Evolutionary conservation across 371 early-diverging fungal genomes (phyloP).

Genomic region (Parasitella parasitica): DNA sequence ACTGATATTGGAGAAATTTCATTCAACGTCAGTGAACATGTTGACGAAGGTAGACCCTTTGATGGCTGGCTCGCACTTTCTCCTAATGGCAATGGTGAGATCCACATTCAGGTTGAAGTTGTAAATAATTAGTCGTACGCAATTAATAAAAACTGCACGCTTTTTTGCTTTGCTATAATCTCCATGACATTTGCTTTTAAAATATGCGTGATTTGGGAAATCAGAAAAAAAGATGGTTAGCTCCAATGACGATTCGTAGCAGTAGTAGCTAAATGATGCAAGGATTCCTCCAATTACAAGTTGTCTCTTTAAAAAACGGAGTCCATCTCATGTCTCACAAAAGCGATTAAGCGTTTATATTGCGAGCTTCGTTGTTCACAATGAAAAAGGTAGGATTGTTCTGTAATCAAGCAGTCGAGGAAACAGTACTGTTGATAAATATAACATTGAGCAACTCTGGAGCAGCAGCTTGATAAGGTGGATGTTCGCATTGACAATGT

Average conservation of each 20-base stretch:
- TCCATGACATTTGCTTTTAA: too few species aligned
- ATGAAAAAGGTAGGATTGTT: too few species aligned
- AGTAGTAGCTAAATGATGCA: not conserved
- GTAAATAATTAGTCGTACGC: not conserved
- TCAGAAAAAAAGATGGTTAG: too few species aligned
- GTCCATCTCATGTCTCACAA: not conserved
- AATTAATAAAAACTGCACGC: not conserved
- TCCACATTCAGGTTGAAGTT: slow-evolving; percentile 20
- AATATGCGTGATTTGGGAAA: too few species aligned
- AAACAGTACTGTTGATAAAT: too few species aligned
- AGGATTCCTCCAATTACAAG: not conserved
- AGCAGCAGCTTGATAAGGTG: too few species aligned
- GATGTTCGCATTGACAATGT: too few species aligned
- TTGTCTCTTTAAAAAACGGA: not conserved
- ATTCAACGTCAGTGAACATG: slow-evolving; percentile 42
- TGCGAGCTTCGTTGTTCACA: too few species aligned
- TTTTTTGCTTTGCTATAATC: too few species aligned
- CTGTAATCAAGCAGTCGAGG: not conserved
- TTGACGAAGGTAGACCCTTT: slow-evolving; percentile 19
- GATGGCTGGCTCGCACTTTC: slow-evolving; percentile 21
- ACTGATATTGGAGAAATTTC: slow-evolving; percentile 53
- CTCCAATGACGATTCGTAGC: too few species aligned
- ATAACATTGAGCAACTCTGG: too few species aligned
- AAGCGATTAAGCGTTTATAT: not conserved
- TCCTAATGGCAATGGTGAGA: slow-evolving; percentile 17